phyloP scores from a whole-genome alignment of 1,284 basidiomycete species.

The Bjerkandera adusta region DNA sequence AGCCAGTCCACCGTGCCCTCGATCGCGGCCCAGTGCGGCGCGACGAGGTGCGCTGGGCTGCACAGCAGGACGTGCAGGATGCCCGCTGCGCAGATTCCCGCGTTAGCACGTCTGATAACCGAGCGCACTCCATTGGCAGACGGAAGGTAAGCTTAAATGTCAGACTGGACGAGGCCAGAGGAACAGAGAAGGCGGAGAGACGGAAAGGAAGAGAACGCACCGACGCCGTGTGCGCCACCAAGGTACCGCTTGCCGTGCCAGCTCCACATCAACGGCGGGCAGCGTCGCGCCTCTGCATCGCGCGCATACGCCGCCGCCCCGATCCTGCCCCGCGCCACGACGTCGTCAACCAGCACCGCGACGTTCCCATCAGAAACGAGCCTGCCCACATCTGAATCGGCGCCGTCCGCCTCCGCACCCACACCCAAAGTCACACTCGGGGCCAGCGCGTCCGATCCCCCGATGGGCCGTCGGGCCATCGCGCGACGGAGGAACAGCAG shows the following conservation, averaged over 20 bases:
- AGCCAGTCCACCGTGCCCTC: slow-evolving; percentile 45
- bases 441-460: slow-evolving; percentile 15
- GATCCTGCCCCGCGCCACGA: slow-evolving; percentile 41
- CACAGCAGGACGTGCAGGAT: slow-evolving; percentile 49
- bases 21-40: slow-evolving; percentile 39
- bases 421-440: no score
- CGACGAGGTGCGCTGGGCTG: slow-evolving; percentile 36
- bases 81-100: slow-evolving; percentile 33
- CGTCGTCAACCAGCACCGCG: slow-evolving; percentile 38
- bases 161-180: background rate
- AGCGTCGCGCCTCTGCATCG: slow-evolving; percentile 17
- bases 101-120: no score
- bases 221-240: slow-evolving; percentile 54
- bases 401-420: background rate
- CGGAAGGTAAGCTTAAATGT: background rate
- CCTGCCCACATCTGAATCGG: slow-evolving; percentile 8
- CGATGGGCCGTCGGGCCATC: slow-evolving; percentile 1
- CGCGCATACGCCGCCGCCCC: slow-evolving; percentile 37
- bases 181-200: background rate
- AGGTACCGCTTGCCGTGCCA: slow-evolving; percentile 55
- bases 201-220: slow-evolving; percentile 23
- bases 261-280: slow-evolving; percentile 51
- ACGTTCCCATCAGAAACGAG: slow-evolving; percentile 22
- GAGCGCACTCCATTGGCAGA: no score
- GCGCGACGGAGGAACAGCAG: slow-evolving; percentile 39